Base-by-base conservation (phyloP, 73 alveolate species). In the Paraurostyla sp. region DNA sequence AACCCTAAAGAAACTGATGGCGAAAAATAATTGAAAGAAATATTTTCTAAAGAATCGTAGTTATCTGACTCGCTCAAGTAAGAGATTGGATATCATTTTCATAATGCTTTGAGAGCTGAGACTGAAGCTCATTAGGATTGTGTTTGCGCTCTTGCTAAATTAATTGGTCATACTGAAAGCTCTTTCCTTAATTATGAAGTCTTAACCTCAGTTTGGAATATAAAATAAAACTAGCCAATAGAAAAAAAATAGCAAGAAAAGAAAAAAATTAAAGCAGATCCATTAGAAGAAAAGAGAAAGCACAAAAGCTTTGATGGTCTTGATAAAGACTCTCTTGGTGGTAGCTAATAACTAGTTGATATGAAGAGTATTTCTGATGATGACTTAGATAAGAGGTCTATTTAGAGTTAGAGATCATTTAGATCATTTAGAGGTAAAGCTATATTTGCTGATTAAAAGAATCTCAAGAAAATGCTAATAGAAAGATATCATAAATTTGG, bases 61-160 rank as follows among this genome's bases (percentile, higher is more conserved):
- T 9, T 20, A 20, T 49, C 62, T 20, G 46, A 49, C 36, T 29
- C 15, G 58, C 49, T 54, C 7, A 49, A 51, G 59, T 27, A 46
- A 3, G 91, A 81, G 35, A 59, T 52, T 36, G 91, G 91, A 36
- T 81, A 57, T 57, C 75, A 81, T 29, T 81, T 81, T 36, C 91
- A 81, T 40, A 81, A 57, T 81, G 82, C 82, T 6, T 13, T 81
- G 56, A 56, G 68, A 57, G 27, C 52, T 0, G 91, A 56, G 27
- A 42, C 82, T 4, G 91, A 81, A n/a, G 32, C 91, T 15, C 82
- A 81, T 41, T 46, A 81, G 41, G 91, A 81, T 38, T 81, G 91
- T 46, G 65, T 81, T 9, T 81, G 91, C 76, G 91, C 83, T 33
- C 38, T 81, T 0, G 25, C 91, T 11, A 81, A 57, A 49, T 36